phyloP scores from a whole-genome alignment of 345 rosid genomes.

The Ceriops zippeliana region DNA sequence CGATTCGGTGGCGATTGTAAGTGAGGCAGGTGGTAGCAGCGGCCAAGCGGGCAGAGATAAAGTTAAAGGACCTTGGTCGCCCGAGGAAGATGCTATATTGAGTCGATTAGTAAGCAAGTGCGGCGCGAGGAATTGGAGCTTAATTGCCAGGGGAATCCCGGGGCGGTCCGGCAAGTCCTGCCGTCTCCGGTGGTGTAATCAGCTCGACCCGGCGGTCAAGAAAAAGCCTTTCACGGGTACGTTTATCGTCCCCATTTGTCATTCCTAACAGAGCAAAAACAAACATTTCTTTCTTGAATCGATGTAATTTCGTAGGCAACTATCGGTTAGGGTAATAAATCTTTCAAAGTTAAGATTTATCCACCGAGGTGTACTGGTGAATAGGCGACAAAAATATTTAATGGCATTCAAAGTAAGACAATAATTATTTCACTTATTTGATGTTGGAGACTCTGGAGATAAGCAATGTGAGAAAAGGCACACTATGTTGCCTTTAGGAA shows the following conservation, averaged over 20 bases:
- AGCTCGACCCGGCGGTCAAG: conserved; percentile 76
- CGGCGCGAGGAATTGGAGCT: conserved; percentile 66
- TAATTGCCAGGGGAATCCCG: conserved; percentile 66
- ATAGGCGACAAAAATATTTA: no score
- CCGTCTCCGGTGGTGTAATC: conserved; percentile 94
- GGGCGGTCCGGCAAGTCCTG: conserved; percentile 89
- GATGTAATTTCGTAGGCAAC: no score
- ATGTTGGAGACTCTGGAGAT: no score
- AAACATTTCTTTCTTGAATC: no score
- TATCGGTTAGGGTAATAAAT: no score
- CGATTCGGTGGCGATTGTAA: conserved; percentile 22
- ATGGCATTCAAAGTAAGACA: no score
- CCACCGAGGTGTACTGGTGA: no score
- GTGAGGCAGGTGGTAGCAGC: conserved; percentile 24
- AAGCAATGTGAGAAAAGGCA: no score
- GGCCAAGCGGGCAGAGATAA: conserved; percentile 29
- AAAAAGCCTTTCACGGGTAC: conserved; percentile 80
- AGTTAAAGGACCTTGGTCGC: conserved; percentile 62
- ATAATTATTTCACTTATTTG: no score
- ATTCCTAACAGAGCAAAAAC: background rate
- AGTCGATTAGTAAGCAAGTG: conserved; percentile 42
- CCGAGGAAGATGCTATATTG: conserved; percentile 55
- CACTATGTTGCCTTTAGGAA: no score
- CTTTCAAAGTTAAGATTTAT: no score
- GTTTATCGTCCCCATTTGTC: background rate